Evolutionary conservation across 2,329 filamentous ascomycete species (phyloP), one percentile per base, ranked within the genome.

Genomic region (Exophiala alcalophila): DNA sequence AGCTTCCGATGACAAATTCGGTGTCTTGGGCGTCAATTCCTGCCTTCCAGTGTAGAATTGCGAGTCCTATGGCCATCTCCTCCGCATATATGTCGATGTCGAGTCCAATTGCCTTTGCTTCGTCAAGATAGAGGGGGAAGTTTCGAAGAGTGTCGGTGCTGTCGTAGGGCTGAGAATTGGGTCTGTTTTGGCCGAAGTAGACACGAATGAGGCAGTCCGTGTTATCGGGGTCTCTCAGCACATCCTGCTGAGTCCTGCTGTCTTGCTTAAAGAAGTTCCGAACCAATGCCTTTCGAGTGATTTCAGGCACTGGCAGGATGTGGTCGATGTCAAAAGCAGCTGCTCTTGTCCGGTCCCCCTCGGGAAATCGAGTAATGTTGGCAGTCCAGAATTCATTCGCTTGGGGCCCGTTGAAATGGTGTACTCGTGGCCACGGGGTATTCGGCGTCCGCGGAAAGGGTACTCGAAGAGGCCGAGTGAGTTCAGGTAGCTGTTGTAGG

Each of bases 41-140:
- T 12, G 47, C 50, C 23, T 47, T 20, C 50, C 47, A 53, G 27
- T 53, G 47, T 19, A 53, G 23, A 6, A 48, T 16, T 8, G 50
- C 50, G 4, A 50, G 37, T 11, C 47, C 44, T 3, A 47, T 27
- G 6, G 50, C 50, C 47, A 53, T 53, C 26, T 50, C 50, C 27
- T 43, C 33, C 5, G 50, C 47, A 18, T 35, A 41, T 14, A n/a
- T 21, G 14, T 43, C n/a, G 15, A 53, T 16, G 15, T 50, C 37
- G 14, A 53, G 27, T 5, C 30, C 40, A 3, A 50, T 15, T 28
- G 8, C 15, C 23, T 43, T 21, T 11, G 50, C 47, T 27, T 40
- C 19, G 14, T 49, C 46, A 3, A 52, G 41, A 33, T 52, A 44
- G 4, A 49, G 38, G 7, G 45, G 41, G 21, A 52, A 52, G 24